Evolutionary conservation across 495 filamentous ascomycete species (phyloP).

Genomic region (Talaromyces proteolyticus): DNA sequence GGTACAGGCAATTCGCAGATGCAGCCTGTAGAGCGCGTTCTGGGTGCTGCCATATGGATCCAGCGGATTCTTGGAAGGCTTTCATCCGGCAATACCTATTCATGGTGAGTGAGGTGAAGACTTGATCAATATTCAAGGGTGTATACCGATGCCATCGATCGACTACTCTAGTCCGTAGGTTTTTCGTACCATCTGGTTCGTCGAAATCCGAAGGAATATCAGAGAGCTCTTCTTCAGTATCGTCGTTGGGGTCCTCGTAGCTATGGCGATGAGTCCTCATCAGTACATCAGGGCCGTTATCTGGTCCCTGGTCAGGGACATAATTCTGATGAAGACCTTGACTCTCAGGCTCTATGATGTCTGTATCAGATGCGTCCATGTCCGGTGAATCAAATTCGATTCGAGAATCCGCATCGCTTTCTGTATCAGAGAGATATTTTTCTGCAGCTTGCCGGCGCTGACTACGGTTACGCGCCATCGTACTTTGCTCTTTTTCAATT

Average conservation of each 20-base stretch:
- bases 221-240: neutral
- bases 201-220: neutral
- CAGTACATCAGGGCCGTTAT: neutral
- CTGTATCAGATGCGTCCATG: neutral
- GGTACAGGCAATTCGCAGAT: slow-evolving; percentile 8
- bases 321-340: neutral
- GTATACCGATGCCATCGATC: neutral
- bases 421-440: neutral
- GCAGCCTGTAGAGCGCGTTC: neutral
- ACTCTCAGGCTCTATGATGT: neutral
- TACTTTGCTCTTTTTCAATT: neutral
- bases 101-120: neutral
- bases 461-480: neutral
- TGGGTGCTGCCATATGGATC: neutral
- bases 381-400: neutral
- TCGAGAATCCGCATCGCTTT: neutral
- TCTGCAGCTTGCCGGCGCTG: neutral
- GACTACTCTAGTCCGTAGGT: neutral
- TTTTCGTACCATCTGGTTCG: neutral
- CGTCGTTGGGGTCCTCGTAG: neutral
- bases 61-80: neutral
- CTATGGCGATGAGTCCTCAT: neutral
- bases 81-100: neutral
- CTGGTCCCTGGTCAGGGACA: neutral
- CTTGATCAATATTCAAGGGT: neutral